Evolutionary conservation across 768 basidiomycete species (phyloP), one percentile per base, ranked within the genome.

Genomic region (Amanita pallidorosea): DNA sequence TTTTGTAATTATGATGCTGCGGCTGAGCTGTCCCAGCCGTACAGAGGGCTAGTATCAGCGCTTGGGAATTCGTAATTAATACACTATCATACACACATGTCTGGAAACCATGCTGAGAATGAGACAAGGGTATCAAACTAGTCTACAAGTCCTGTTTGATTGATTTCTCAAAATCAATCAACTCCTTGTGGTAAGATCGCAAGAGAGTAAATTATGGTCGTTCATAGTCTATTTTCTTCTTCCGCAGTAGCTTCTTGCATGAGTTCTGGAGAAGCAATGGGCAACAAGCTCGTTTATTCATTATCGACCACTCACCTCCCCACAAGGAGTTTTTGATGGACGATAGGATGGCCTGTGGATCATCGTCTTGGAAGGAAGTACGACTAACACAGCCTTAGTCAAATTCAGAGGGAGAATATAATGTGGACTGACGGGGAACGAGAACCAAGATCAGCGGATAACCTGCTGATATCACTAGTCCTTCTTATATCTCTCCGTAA

Each of bases 251-350:
- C 65, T 50, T 65, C 61, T 45, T 56, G 63, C 63, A 65, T 65
- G 46, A 65, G 49, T 20, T 65, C 65, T 65, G 47, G n/a, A 51
- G 47, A 53, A 35, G 29, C 5, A 29, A 42, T 33, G 7, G 25
- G 45, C 43, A 53, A 36, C 47, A 23, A 27, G 18, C 46, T 23
- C 27, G 4, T n/a, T 33, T 36, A 37, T 31, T 22, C n/a, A 57
- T 15, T 52, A 27, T 37, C 41, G 20, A 7, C 22, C 43, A 65
- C 81, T 58, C 57, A 83, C 84, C 83, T 58, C 80, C 79, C 85
- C 85, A 86, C 47, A 79, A 70, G n/a, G 83, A 84, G 53, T 71
- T 75, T 54, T 82, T 74, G 66, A 84, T 75, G 9, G 81, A 75
- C 17, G 73, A 70, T 17, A 81, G 63, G 18, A 83, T 69, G 51